phyloP scores from a whole-genome alignment of 768 basidiomycete species.

The Mycena metata region DNA sequence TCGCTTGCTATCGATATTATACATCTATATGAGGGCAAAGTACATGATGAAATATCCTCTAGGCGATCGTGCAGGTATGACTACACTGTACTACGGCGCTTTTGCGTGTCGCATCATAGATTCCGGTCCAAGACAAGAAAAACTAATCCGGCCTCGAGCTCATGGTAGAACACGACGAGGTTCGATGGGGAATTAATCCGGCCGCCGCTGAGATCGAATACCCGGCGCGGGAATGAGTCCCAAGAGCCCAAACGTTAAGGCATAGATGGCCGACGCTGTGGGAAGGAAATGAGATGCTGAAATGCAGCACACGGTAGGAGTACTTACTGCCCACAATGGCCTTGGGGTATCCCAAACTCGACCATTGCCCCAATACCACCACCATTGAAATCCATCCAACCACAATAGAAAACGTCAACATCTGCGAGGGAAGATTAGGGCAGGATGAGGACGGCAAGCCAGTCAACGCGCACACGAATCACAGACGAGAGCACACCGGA shows the following conservation, averaged over 20 bases:
- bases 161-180: too few species aligned
- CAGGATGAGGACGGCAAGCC: slow-evolving; percentile 3
- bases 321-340: slow-evolving; percentile 74
- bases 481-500: slow-evolving; percentile 77
- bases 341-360: slow-evolving; percentile 72
- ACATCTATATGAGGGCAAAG: slow-evolving; percentile 13
- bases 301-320: background rate
- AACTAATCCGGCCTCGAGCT: too few species aligned
- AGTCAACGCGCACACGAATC: slow-evolving; percentile 64
- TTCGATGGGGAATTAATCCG: slow-evolving; percentile 31
- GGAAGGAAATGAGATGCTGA: slow-evolving; percentile 13
- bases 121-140: background rate
- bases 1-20: background rate
- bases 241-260: slow-evolving; percentile 78
- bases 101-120: too few species aligned
- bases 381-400: slow-evolving; percentile 76
- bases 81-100: too few species aligned
- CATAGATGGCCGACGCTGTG: slow-evolving; percentile 77
- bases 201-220: slow-evolving; percentile 22
- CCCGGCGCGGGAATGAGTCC: slow-evolving; percentile 78
- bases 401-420: slow-evolving; percentile 77
- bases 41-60: slow-evolving; percentile 23
- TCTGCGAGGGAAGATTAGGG: slow-evolving; percentile 42
- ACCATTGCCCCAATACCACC: slow-evolving; percentile 76
- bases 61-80: slow-evolving; percentile 8